Evolutionary conservation across 148 eudicot genomes (phyloP).

Genomic region (Silene latifolia): DNA sequence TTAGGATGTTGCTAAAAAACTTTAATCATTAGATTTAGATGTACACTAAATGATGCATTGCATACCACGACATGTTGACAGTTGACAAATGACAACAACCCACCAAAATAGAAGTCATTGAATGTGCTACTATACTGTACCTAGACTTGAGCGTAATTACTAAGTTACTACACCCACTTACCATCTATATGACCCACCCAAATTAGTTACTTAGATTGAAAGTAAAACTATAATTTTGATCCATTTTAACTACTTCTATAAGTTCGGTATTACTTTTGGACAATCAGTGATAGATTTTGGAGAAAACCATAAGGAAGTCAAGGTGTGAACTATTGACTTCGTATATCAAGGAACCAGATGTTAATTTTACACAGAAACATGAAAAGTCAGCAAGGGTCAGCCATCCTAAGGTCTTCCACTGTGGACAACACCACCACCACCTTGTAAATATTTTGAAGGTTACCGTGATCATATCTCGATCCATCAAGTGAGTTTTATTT

Average conservation of each 20-base stretch:
- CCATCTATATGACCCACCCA: constrained; percentile 11
- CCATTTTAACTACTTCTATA: too few species aligned
- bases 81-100: constrained; percentile 24
- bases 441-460: background rate
- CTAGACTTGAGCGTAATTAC: constrained; percentile 3
- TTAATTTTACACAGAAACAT: too few species aligned
- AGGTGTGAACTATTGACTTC: too few species aligned
- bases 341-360: too few species aligned
- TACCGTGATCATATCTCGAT: background rate
- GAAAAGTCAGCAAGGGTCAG: too few species aligned
- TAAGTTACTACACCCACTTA: constrained; percentile 11
- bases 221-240: background rate
- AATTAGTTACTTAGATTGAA: background rate
- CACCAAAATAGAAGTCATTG: constrained; percentile 26
- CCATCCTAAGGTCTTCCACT: too few species aligned
- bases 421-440: too few species aligned
- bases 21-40: constrained; percentile 16
- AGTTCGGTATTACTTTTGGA: too few species aligned
- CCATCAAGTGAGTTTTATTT: background rate
- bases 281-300: too few species aligned
- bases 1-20: background rate
- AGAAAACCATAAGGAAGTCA: too few species aligned
- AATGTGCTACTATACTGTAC: background rate
- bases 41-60: constrained; percentile 2
- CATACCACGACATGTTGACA: constrained; percentile 6